phyloP scores from a whole-genome alignment of 192 early-diverging fungal genomes.

The Lobosporangium transversale region DNA sequence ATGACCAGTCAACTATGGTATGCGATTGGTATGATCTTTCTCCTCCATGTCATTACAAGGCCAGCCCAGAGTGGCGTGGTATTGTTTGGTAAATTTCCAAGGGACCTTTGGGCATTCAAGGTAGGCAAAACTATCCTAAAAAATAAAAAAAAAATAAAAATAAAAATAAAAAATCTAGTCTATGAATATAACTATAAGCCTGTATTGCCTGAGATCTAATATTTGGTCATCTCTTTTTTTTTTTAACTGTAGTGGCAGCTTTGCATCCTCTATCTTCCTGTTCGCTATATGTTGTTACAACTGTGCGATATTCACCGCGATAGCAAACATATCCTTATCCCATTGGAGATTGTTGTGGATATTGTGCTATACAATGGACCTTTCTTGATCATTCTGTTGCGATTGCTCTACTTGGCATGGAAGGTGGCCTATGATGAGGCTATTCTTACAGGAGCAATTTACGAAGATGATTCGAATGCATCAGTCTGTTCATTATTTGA shows the following conservation, averaged over 20 bases:
- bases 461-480: constrained; percentile 19
- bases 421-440: constrained; percentile 53
- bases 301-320: constrained; percentile 36
- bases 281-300: constrained; percentile 35
- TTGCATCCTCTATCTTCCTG: constrained; percentile 36
- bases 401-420: constrained; percentile 44
- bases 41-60: constrained; percentile 49
- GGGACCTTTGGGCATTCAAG: constrained; percentile 45
- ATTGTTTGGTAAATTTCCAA: constrained; percentile 41
- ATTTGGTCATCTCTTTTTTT: neutral
- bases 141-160: neutral
- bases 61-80: constrained; percentile 50
- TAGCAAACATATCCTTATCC: constrained; percentile 37
- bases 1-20: constrained; percentile 53
- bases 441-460: constrained; percentile 44
- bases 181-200: neutral
- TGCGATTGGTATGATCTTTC: constrained; percentile 51
- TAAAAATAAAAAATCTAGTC: no score
- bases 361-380: constrained; percentile 50
- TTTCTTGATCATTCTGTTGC: constrained; percentile 29
- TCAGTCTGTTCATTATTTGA: neutral
- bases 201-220: neutral
- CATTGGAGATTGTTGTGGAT: constrained; percentile 45
- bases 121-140: constrained; percentile 14
- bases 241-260: constrained; percentile 36